Evolutionary conservation across 768 basidiomycete species (phyloP), one percentile per base, ranked within the genome.

Genomic region (Boletus rufocinnamomeus): DNA sequence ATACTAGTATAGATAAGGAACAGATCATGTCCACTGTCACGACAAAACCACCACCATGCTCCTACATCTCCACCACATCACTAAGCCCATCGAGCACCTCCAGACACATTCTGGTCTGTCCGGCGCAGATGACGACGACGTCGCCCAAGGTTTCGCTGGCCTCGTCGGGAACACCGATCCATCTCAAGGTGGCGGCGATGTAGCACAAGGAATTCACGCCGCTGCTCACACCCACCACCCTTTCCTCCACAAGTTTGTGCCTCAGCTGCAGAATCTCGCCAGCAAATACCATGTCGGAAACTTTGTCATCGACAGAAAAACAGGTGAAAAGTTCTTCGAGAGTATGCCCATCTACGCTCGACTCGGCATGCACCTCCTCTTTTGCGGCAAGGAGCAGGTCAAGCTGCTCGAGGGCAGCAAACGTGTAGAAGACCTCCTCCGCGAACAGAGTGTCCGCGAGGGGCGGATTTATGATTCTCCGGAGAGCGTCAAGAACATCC

Each of bases 321-420:
- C 77, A 1, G 74, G 71, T 8, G 75, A 84, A 66, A 79, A 78
- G 65, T 77, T 86, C 58, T 90, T 89, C 57, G 89, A 91, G 74
- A 79, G 78, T 34, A 91, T 91, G 89, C 89, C 89, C 1, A 76
- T 90, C 45, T 89, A 85, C 64, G 80, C 83, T 2, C 77, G 85
- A 70, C 76, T 88, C 47, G 87, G 86, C 8, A 91, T 91, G 90
- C 89, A 91, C 65, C 77, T 92, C 6, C 72, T 91, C 28, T 92
- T 89, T 64, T 82, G 82, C 46, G 84, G 86, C 2, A 77, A 72
- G 37, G 76, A 77, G 45, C 80, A 84, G 60, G 69, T 80, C 43
- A 79, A 76, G 58, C 14, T 85, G 7, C 73, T 88, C 6, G 80
- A 82, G 44, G 65, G 65, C n/a, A 78, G 63, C 32, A 74, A 77